phyloP scores from a whole-genome alignment of 1,284 basidiomycete genomes.

The Schizophyllum commune region DNA sequence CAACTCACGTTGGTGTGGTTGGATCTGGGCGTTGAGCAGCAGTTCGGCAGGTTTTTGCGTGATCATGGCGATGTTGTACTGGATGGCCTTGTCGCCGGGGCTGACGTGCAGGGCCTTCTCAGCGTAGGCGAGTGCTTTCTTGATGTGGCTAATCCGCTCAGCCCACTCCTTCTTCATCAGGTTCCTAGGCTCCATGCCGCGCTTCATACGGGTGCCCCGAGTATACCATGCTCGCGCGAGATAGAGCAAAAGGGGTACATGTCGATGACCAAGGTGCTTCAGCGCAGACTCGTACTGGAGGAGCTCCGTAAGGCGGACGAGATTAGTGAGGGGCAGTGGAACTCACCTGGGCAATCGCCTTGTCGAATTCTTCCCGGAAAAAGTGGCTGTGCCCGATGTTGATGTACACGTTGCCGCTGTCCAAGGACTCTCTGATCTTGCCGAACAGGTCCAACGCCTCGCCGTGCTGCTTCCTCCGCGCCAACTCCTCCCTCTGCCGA shows the following conservation, averaged over 20 bases:
- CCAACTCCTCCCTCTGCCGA: neutral
- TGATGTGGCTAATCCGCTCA: constrained; percentile 47
- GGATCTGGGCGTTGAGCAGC: constrained; percentile 53
- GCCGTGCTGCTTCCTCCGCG: constrained; percentile 54
- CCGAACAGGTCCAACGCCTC: constrained; percentile 84
- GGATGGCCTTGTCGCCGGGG: constrained; percentile 79
- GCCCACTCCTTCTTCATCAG: neutral
- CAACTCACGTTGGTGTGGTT: constrained; percentile 68
- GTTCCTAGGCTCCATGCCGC: neutral
- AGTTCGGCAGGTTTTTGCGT: constrained; percentile 92
- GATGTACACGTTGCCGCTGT: constrained; percentile 82
- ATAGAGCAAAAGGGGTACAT: constrained; percentile 71
- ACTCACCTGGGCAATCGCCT: constrained; percentile 89
- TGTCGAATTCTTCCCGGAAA: constrained; percentile 84
- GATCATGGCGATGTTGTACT: constrained; percentile 96
- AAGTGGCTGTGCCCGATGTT: constrained; percentile 96
- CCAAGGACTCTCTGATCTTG: constrained; percentile 80
- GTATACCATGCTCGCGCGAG: constrained; percentile 88
- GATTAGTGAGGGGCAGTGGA: neutral
- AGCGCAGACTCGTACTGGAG: constrained; percentile 83
- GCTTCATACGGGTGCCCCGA: constrained; percentile 68
- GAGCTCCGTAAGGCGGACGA: neutral
- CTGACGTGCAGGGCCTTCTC: constrained; percentile 71
- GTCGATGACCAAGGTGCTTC: constrained; percentile 59
- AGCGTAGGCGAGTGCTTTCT: constrained; percentile 31